A percentile compares a stretch with the other conserved stretches of the same genome.
phyloP scores from a whole-genome alignment of 176 grass and related monocot species.

The Eragrostis nindensis region DNA sequence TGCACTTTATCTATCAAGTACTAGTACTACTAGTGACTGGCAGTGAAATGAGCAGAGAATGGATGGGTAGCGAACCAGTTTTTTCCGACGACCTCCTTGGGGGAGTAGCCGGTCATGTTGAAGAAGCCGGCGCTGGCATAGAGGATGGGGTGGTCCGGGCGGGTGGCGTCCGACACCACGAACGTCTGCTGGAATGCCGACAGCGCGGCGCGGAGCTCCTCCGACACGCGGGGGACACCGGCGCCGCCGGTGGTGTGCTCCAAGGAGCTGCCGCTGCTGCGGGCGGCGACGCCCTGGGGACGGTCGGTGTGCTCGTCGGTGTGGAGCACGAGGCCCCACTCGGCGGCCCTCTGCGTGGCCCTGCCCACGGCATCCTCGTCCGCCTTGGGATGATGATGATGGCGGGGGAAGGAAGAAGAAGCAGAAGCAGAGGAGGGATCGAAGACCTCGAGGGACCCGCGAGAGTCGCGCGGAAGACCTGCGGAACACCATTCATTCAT shows the following conservation, averaged over 20 bases:
- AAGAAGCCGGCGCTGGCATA: constrained; percentile 78
- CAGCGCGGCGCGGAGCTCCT: constrained; percentile 73
- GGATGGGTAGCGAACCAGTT: too few relatives aligned
- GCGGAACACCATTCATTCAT: too few relatives aligned
- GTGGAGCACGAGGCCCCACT: constrained; percentile 87
- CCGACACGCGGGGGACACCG: constrained; percentile 63
- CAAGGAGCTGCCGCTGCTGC: constrained; percentile 38
- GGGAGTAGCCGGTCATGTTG: constrained; percentile 76
- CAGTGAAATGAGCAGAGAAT: too few relatives aligned
- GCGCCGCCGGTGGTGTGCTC: too few relatives aligned
- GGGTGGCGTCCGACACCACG: constrained; percentile 73
- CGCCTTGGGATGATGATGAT: too few relatives aligned
- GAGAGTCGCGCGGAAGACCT: too few relatives aligned
- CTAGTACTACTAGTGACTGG: too few relatives aligned
- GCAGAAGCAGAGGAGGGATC: too few relatives aligned
- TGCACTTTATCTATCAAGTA: too few relatives aligned
- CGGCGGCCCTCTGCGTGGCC: constrained; percentile 69
- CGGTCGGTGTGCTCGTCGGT: constrained; percentile 81
- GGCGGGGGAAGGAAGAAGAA: too few relatives aligned
- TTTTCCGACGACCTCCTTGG: too few relatives aligned
- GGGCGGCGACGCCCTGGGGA: constrained; percentile 63
- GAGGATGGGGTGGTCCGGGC: constrained; percentile 63
- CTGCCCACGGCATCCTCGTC: neutral
- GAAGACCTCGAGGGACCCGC: too few relatives aligned
- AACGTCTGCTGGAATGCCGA: constrained; percentile 84